Evolutionary conservation across 805 yeast genomes (phyloP), one percentile per base, ranked within the genome.

Genomic region (Yamadazyma takamatsuzukensis): DNA sequence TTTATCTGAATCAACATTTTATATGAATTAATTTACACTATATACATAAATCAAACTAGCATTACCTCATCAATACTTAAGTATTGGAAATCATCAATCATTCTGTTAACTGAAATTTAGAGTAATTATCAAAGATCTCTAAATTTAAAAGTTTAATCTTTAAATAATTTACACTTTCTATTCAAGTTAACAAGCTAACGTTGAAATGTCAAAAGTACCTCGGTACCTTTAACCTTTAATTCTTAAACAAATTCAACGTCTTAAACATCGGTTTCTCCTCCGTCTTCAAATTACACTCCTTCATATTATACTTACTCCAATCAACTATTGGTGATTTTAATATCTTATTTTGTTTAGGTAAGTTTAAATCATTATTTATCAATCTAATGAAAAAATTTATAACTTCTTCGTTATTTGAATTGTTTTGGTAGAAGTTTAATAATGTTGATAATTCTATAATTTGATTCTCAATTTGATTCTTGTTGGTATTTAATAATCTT

Each of bases 251-350:
- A 21, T 48, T 47, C 34, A 58, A 44, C 8, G 54, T 42, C 32
- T 46, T 50, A 34, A 49, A 57, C 29, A 54, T 21, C n/a, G 53
- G 40, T 21, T 37, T 42, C 19, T 41, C 41, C 25, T 36, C 31
- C 18, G 25, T 33, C 34, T n/a, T n/a, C n/a, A n/a, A n/a, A n/a
- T 26, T 35, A 8, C n/a, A 27, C 12, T 26, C 18, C 9, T 18
- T 37, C 27, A 33, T 23, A 45, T 62, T 64, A 41, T 64, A 64
- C 32, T 53, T 56, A n/a, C 53, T 35, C 68, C 69, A 63, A 33
- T 63, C 55, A 5, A 66, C 47, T 12, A 41, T 29, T 4, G 72
- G 71, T 17, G 61, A 54, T 27, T 50, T 53, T 15, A 61, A 40
- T 15, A 61, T 51, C 35, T 48, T 49, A 29, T 49, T 49, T 32